These are phyloP conservation scores for Skeletonema tropicum DNA, from an alignment of 108 stramenopile genomes.

Conservation along the genomic window DNA sequence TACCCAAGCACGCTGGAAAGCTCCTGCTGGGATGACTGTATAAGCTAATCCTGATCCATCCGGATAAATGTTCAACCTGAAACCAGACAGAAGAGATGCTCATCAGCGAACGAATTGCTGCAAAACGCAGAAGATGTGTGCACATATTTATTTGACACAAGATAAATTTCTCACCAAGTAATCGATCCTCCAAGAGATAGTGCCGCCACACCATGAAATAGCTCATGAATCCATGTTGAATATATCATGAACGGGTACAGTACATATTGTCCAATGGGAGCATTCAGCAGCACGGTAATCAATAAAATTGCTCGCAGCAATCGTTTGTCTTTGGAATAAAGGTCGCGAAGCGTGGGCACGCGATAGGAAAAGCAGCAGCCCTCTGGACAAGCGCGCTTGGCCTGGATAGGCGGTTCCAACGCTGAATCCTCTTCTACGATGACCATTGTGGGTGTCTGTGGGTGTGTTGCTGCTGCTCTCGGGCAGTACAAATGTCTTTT, in stretches of 20 bases:
- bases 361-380: conserved; percentile 33
- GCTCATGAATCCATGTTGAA: conserved; percentile 75
- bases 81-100: not conserved
- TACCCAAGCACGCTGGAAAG: conserved; percentile 52
- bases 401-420: conserved; percentile 23
- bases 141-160: not conserved
- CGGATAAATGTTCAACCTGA: conserved; percentile 52
- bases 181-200: conserved; percentile 45
- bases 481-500: too few relatives aligned
- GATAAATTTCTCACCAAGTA: conserved; percentile 5
- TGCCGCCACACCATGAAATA: conserved; percentile 63
- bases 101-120: not conserved
- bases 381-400: not conserved
- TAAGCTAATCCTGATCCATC: conserved; percentile 66
- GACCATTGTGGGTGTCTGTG: not conserved
- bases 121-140: conserved; percentile 18
- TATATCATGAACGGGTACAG: conserved; percentile 68
- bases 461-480: not conserved
- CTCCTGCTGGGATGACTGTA: conserved; percentile 27
- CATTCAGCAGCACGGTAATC: conserved; percentile 56
- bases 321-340: conserved; percentile 47
- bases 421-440: conserved; percentile 20
- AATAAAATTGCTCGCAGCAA: conserved; percentile 50
- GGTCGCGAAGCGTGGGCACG: conserved; percentile 28
- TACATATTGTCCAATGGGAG: conserved; percentile 35